Evolutionary conservation across 2,329 filamentous ascomycete species (phyloP).

Genomic region (Clonostachys byssicola): DNA sequence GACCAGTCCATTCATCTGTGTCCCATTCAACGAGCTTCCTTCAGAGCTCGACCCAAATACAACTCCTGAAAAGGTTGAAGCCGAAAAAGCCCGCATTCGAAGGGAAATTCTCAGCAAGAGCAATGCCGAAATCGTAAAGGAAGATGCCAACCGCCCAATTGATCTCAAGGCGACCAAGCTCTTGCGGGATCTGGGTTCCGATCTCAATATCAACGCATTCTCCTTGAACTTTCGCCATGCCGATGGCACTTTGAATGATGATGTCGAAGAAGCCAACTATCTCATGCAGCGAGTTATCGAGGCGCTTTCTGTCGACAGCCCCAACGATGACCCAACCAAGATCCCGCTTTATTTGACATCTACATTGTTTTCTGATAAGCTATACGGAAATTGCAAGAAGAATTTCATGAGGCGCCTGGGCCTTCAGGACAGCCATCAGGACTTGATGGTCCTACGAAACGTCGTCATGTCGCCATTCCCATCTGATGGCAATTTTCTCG

Average conservation of each 20-base stretch:
- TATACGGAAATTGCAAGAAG: conserved; percentile 32
- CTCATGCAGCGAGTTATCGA: conserved; percentile 38
- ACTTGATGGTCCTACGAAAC: conserved; percentile 38
- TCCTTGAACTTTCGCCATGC: conserved; percentile 33
- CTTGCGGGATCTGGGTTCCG: conserved; percentile 33
- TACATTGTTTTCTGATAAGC: conserved; percentile 29
- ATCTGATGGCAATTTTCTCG: conserved; percentile 30
- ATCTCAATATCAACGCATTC: conserved; percentile 42
- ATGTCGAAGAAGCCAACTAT: conserved; percentile 42
- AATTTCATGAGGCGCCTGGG: conserved; percentile 36
- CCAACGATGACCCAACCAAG: conserved; percentile 27
- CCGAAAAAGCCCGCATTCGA: conserved; percentile 30
- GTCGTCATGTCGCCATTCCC: conserved; percentile 43
- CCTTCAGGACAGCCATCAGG: conserved; percentile 19
- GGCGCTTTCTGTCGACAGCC: conserved; percentile 31
- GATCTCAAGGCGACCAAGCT: conserved; percentile 26
- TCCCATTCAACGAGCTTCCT: conserved; percentile 36
- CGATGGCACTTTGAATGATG: conserved; percentile 23
- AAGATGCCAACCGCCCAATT: conserved; percentile 13
- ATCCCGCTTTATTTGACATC: conserved; percentile 40
- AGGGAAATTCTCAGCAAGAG: conserved; percentile 27
- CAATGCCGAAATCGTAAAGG: conserved; percentile 26
- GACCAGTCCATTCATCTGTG: conserved; percentile 25
- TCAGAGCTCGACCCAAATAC: conserved; percentile 18
- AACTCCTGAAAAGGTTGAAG: conserved; percentile 18